Base-by-base conservation (phyloP, 2,329 filamentous ascomycete species). In the Blumeria graminis region DNA sequence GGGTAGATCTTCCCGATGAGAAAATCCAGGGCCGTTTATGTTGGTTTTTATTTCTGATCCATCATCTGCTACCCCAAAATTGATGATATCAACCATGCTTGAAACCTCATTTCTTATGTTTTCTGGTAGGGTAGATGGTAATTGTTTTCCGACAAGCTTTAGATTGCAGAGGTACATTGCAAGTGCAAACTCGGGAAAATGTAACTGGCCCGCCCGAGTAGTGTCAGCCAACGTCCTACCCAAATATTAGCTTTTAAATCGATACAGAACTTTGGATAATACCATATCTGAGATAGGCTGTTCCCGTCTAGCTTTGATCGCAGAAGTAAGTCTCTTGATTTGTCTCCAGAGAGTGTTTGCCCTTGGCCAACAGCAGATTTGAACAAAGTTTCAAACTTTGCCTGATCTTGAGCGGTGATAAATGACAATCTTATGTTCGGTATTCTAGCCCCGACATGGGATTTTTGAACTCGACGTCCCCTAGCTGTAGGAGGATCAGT, bases 81-180 rank as follows among this genome's bases (percentile, higher is more conserved):
- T 94, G 66, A 98, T 98, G 57, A 98, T 98, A 66, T 98, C 92
- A 43, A 98, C 92, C 89, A 98, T 96, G 70, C 92, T 94, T 3
- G 90, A 96, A 16, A 98, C 92, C 69, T 98, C 92, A 64, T 98
- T 98, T 71, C 81, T 84, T 61, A 98, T 82, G 58, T 80, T 83
- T 35, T 95, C 88, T 0, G 92, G 92, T 9, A 98, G 74, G 6
- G 67, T 69, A 1, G 74, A 66, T 0, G 92, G 92, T 28, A 98
- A 70, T 0, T 81, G 74, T 69, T 94, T 94, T 58, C 88, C 87
- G 0, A 86, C 92, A 58, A 96, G 74, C 68, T 84, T 92, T 62
- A 98, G 67, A 66, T 96, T 98, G 74, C 92, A 98, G 35, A 98
- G 78, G 64, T 98, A 98, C 92, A 98, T 96, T 60, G 92, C 86